Base-by-base conservation (phyloP, 305 asterid species). In the Ilex paraguariensis region DNA sequence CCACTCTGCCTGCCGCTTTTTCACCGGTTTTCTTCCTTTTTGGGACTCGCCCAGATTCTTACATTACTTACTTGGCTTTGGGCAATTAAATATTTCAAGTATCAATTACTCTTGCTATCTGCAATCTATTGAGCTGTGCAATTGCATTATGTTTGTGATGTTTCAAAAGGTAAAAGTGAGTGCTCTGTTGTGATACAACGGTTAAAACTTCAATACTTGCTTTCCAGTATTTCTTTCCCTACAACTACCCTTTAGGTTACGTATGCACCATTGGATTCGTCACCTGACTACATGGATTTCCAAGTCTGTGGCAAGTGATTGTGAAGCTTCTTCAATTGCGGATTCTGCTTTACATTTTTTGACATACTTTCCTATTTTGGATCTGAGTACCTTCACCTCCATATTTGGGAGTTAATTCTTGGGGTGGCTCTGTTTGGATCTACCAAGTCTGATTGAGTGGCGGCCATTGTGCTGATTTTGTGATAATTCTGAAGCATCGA, bases 141-240 rank as follows among this genome's bases (percentile, higher is more conserved):
- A 21, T 46, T 46, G 13, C 15, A 10, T 46, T 46, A 3, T 46
- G 5, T 3, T 46, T 46, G 13, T 46, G 52, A 46, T 2, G 4
- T 63, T 54, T 44, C 36, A 69, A 73, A 75, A 74, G 73, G 66
- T 64, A 62, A 72, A 53, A 70, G 63, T 60, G 60, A n/a, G 53
- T 52, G 64, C 51, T 54, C 59, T 50, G 68, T 68, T 54, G 49
- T 75, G 53, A 70, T 66, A 60, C 69, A 72, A 65, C 79, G 75
- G 80, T 60, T 55, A 52, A 66, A 67, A 67, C 54, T 72, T 59
- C 60, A 30, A 28, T 44, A 52, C 54, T 28, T 11, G 15, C 58
- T 46, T 58, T 65, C 55, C 62, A 16, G 56, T 54, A 55, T 36
- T 61, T 62, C 40, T 66, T 71, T 71, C 30, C 13, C 39, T 46